Evolutionary conservation across 495 filamentous ascomycete genomes (phyloP), one percentile per base, ranked within the genome.

Genomic region (Podospora sp.): DNA sequence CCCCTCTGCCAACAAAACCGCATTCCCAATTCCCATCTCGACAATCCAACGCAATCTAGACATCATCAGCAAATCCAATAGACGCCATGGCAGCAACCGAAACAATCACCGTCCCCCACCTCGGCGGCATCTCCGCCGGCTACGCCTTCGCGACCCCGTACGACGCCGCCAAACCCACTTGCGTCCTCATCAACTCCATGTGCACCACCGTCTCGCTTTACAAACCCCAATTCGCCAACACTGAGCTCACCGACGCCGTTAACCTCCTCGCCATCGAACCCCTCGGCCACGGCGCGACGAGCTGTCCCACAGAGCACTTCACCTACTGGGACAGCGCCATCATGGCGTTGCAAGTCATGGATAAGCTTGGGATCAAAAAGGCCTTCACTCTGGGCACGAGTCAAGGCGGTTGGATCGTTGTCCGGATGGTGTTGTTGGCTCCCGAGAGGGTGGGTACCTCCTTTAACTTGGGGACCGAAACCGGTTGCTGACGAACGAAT

Each of bases 331-430:
- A 86, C 71, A 70, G 80, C 11, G 85, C 85, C 16, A 76, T 79
- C 65, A 80, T 83, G 73, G 75, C 79, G 2, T 64, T 86, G 40
- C 79, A 82, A 71, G 78, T 77, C 0, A 63, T 80, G 77, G 81
- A 86, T 20, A 77, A 75, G 6, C 70, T 91, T n/a, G 77, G 80
- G 0, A 79, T 90, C 59, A 68, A 82, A 22, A 83, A 84, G 71
- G 85, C 83, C 9, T 89, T 87, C 65, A 80, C 80, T 0, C 70
- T 89, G 8, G 87, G 88, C 5, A 88, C 86, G 0, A 87, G 84
- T 66, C 88, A 90, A 70, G 88, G 88, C 1, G 87, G 86, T 0
- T 90, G 85, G 85, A 82, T 90, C 12, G 83, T 82, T 0, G 77
- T 80, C 6, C 72, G 83, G 49, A 90, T 90, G 87, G 87, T 85